Conservation (phyloP, 805 yeast genomes). For the Maudiozyma turicensis region DNA sequence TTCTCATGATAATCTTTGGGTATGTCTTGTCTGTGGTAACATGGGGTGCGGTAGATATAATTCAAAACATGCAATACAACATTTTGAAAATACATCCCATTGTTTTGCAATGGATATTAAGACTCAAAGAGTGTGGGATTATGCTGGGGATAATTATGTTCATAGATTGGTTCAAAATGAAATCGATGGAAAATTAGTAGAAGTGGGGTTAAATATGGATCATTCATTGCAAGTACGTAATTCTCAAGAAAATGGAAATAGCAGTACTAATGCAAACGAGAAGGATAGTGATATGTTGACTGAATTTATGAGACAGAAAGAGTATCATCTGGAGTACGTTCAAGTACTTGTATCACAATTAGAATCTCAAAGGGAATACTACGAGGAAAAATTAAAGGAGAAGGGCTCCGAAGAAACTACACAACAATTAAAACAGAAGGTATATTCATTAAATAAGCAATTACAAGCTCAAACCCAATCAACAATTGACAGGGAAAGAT, state of each 20-base stretch:
- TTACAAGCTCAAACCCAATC: background rate
- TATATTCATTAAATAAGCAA: background rate
- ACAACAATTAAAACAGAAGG: background rate
- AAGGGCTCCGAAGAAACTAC: slow-evolving; percentile 18
- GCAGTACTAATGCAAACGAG: background rate
- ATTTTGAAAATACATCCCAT: slow-evolving; percentile 67
- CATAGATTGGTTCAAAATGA: slow-evolving; percentile 79
- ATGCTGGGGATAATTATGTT: slow-evolving; percentile 83
- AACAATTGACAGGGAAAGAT: slow-evolving; percentile 8
- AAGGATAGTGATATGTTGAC: slow-evolving; percentile 12
- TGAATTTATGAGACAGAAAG: slow-evolving; percentile 34
- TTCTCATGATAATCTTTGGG: slow-evolving; percentile 62
- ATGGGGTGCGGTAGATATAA: slow-evolving; percentile 90
- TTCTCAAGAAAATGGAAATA: background rate
- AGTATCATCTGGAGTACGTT: slow-evolving; percentile 71
- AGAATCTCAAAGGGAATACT: slow-evolving; percentile 78
- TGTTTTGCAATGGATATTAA: slow-evolving; percentile 84
- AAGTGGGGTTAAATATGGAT: slow-evolving; percentile 30
- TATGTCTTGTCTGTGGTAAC: slow-evolving; percentile 82
- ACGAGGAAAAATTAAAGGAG: slow-evolving; percentile 43
- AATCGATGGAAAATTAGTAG: slow-evolving; percentile 83
- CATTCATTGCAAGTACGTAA: background rate
- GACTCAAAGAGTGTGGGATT: slow-evolving; percentile 90
- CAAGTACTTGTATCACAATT: slow-evolving; percentile 68
- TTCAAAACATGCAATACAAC: slow-evolving; percentile 75